A percentile compares a stretch with the other conserved stretches of the same genome.
These are phyloP conservation scores for Termitomyces eurrhizus DNA, from an alignment of 768 basidiomycete species.

Conservation along the genomic window DNA sequence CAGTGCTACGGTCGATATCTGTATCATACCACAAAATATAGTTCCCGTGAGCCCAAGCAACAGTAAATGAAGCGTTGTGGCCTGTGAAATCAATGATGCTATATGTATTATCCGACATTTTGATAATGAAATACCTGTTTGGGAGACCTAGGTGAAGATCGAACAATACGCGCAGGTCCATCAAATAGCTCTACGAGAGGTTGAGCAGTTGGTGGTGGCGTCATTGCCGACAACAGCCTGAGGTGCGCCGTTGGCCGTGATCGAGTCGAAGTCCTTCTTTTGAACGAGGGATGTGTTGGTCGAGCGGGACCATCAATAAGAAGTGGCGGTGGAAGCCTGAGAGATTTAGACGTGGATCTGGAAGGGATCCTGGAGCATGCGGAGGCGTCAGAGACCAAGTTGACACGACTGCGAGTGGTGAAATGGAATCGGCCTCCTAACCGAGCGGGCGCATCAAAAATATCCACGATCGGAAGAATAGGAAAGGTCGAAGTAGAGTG, in stretches of 20 bases:
- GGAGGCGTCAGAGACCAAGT: background rate
- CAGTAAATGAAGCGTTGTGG: background rate
- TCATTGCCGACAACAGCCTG: background rate
- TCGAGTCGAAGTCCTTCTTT: background rate
- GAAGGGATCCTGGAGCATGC: background rate
- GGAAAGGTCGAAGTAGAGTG: background rate
- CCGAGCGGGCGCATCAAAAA: background rate
- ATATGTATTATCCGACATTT: background rate
- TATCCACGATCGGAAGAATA: background rate
- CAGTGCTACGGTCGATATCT: background rate
- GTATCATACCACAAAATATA: background rate
- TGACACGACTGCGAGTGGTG: background rate
- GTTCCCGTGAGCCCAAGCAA: background rate
- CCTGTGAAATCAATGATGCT: background rate
- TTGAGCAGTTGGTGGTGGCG: background rate
- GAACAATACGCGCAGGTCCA: background rate
- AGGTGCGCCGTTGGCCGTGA: background rate
- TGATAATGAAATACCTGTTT: background rate
- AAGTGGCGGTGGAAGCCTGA: background rate
- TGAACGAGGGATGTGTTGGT: background rate
- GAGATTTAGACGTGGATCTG: background rate
- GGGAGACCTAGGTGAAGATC: background rate
- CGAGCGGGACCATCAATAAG: background rate
- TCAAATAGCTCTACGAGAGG: background rate
- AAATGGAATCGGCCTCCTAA: background rate